Evolutionary conservation across 75 land plant species (phyloP), one percentile per base, ranked within the genome.

Genomic region (Azolla pinnata): DNA sequence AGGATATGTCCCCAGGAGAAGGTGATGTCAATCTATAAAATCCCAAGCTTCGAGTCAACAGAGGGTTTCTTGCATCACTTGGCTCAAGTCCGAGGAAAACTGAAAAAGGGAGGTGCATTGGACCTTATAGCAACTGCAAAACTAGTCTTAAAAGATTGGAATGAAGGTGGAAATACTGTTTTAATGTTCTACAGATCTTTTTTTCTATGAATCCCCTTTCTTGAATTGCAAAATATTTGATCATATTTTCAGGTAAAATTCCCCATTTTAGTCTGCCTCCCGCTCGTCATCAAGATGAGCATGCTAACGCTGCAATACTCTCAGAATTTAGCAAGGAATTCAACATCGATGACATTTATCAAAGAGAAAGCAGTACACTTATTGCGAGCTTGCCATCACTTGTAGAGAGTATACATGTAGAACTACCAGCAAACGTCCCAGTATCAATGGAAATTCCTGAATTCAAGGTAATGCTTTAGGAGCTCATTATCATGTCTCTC

Each of bases 111-210:
- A 62, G 97, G 98, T 47, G 48, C 77, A 7, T 67, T 81, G 38
- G 98, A 93, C 65, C 61, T 72, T 58, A 76, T 57, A 31, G 86
- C 96, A 61, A 81, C 90, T 62, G 95, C 98, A 21, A 83, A 84
- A 48, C 83, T 93, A 17, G 83, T 93, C 35, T 68, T 93, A 64
- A 89, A 81, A 62, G 96, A 93, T 54, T 93, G 98, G 98, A 93
- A 93, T 77, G 85, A 79, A 68, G 98, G 98, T 93, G 75, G 34
- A 18, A 46, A 46, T 18, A 46, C 29, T n/a, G n/a, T n/a, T n/a
- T 4, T 18, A 46, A 46, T 46, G 23, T 17, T 46, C n/a, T 46
- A 17, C 4, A 23, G 17, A 46, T 46, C 49, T 46, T 46, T 46
- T 18, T 18, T 18, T 4, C 2, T 4, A 2, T 46, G 2, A 46